A percentile compares a stretch with the other conserved stretches of the same genome.
Conservation (phyloP, 495 filamentous ascomycete genomes). For the Glutinoglossum americanum region DNA sequence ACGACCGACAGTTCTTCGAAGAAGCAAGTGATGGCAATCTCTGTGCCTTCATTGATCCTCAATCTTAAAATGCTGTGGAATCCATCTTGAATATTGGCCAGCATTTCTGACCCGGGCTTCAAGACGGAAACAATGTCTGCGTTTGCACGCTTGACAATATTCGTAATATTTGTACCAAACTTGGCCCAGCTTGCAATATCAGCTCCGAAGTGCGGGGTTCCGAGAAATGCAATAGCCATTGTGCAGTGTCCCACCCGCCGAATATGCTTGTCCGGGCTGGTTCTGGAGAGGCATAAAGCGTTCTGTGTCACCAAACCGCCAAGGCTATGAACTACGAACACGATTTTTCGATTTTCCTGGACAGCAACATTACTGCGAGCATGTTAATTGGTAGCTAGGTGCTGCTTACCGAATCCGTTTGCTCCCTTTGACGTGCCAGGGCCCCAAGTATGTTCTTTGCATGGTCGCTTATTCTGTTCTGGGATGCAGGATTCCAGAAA, state of each 20-base stretch:
- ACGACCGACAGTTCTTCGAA: background rate
- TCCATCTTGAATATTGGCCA: background rate
- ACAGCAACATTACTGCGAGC: background rate
- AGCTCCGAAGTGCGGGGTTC: background rate
- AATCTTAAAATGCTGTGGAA: background rate
- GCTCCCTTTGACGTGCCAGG: background rate
- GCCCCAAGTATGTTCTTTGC: background rate
- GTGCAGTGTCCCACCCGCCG: background rate
- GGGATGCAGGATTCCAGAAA: background rate
- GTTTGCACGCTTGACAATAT: background rate
- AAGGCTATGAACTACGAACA: too few relatives aligned
- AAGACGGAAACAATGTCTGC: background rate
- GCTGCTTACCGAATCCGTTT: background rate
- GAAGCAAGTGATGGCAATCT: background rate
- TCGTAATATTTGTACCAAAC: background rate
- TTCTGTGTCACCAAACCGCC: background rate
- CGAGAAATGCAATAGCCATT: background rate
- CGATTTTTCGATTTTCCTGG: background rate
- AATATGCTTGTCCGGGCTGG: background rate
- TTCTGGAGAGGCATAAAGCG: background rate
- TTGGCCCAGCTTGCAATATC: background rate
- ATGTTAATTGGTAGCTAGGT: background rate
- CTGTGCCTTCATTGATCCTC: background rate
- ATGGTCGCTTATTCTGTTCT: background rate
- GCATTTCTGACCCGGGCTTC: background rate